Conservation (phyloP, 164 flowering plant genomes). For the Vitis riparia region DNA sequence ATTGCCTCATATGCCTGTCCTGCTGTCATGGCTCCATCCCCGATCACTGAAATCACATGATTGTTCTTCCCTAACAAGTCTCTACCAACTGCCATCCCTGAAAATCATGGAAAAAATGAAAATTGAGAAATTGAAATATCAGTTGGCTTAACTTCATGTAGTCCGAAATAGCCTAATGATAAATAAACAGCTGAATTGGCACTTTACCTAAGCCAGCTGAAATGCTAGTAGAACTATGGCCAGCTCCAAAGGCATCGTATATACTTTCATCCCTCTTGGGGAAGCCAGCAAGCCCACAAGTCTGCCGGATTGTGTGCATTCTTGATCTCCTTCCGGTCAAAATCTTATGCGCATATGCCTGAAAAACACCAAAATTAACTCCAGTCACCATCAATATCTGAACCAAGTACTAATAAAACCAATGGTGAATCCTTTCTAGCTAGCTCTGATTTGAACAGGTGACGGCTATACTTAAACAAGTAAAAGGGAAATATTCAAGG, state of each 20-base stretch:
- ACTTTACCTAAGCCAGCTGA: constrained; percentile 46
- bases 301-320: constrained; percentile 51
- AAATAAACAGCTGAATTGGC: no score
- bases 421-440: no score
- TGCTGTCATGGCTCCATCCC: constrained; percentile 59
- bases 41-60: constrained; percentile 46
- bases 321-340: constrained; percentile 43
- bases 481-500: no score
- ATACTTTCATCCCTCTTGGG: constrained; percentile 48
- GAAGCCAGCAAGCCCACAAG: constrained; percentile 45
- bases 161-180: no score
- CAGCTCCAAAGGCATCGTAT: constrained; percentile 50
- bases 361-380: constrained; percentile 6
- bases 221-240: constrained; percentile 48
- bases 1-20: constrained; percentile 51
- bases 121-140: background rate
- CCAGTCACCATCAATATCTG: background rate
- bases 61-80: constrained; percentile 46
- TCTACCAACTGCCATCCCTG: constrained; percentile 62
- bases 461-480: no score
- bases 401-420: no score
- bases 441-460: no score
- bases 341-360: constrained; percentile 47
- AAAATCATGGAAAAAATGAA: background rate
- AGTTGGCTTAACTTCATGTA: no score